Evolutionary conservation across 2,329 filamentous ascomycete genomes (phyloP).

Genomic region (Penicillium verrucosum): DNA sequence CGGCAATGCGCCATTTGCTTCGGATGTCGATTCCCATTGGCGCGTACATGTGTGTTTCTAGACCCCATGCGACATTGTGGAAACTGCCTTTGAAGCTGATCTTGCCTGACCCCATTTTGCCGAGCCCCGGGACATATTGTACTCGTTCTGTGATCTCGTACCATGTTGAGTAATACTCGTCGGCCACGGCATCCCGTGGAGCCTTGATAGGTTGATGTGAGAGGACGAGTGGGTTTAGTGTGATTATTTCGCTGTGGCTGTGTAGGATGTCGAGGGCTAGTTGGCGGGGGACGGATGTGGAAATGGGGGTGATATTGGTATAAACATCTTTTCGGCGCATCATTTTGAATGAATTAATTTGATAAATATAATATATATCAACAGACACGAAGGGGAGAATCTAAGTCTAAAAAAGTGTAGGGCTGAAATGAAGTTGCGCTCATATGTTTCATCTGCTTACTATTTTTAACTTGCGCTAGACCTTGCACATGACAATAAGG

Average conservation of each 20-base stretch:
- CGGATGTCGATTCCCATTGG: slow-evolving; percentile 77
- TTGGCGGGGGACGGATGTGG: slow-evolving; percentile 63
- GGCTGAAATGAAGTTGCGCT: background rate
- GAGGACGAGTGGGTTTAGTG: slow-evolving; percentile 78
- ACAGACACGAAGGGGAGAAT: no score
- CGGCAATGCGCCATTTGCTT: slow-evolving; percentile 73
- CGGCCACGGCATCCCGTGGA: slow-evolving; percentile 62
- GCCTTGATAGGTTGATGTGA: slow-evolving; percentile 66
- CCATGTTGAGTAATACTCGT: slow-evolving; percentile 73
- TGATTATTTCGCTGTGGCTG: slow-evolving; percentile 78
- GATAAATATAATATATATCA: background rate
- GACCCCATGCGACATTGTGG: slow-evolving; percentile 66
- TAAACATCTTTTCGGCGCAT: slow-evolving; percentile 20
- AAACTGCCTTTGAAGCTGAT: slow-evolving; percentile 79
- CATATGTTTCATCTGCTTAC: slow-evolving; percentile 3
- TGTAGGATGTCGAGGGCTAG: slow-evolving; percentile 73
- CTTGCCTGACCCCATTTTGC: slow-evolving; percentile 59
- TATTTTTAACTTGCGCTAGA: background rate
- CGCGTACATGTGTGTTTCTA: slow-evolving; percentile 81
- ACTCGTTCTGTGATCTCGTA: slow-evolving; percentile 77
- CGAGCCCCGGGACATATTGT: slow-evolving; percentile 63
- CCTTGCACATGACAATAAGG: background rate
- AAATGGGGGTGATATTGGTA: slow-evolving; percentile 75
- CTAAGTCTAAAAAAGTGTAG: background rate
- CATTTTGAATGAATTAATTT: slow-evolving; percentile 5